phyloP scores from a whole-genome alignment of 345 rosid genomes.

The Trapa bicornis region DNA sequence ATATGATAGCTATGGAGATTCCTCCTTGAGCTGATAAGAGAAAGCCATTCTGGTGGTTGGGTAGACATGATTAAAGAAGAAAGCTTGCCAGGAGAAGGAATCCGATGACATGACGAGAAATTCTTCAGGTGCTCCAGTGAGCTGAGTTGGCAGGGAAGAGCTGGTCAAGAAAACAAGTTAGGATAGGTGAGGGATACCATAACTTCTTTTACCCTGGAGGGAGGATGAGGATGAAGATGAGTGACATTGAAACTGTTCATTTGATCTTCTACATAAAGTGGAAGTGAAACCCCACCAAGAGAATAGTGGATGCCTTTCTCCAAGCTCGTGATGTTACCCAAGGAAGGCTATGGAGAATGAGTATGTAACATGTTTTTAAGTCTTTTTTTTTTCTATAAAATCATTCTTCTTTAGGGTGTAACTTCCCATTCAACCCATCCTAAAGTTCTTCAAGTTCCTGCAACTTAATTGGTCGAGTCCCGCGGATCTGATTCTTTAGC shows the following conservation, averaged over 20 bases:
- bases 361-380: neutral
- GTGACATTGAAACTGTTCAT: neutral
- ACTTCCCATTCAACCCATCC: conserved; percentile 43
- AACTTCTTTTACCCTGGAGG: neutral
- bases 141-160: neutral
- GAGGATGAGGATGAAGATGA: neutral
- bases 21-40: neutral
- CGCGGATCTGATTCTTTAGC: too few relatives aligned
- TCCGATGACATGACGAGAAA: neutral
- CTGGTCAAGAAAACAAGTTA: neutral
- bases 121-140: neutral
- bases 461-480: conserved; percentile 20
- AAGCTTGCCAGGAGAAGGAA: neutral
- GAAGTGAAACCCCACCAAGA: neutral
- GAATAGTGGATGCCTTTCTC: too few relatives aligned
- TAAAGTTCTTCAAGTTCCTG: conserved; percentile 16
- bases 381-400: neutral
- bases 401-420: neutral
- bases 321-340: neutral
- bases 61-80: neutral
- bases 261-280: neutral
- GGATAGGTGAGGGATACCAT: neutral
- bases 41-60: neutral
- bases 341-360: neutral
- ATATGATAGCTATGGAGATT: neutral